phyloP scores from a whole-genome alignment of 225 moss, liverwort and hornwort genomes.

The Takakia lepidozioides region DNA sequence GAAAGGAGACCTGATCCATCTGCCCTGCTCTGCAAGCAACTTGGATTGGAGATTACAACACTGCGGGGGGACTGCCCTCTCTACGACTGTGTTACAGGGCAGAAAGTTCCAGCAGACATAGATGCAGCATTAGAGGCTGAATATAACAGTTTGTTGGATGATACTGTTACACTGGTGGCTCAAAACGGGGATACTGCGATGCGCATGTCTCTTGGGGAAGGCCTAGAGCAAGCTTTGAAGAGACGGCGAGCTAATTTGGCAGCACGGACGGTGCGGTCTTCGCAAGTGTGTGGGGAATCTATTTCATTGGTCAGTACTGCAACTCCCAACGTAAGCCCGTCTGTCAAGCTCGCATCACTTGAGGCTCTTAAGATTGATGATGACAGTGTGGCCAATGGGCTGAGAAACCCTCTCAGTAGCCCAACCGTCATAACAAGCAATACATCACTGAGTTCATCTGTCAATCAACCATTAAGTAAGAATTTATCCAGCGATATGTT shows the following conservation, averaged over 20 bases:
- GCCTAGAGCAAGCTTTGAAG: conserved; percentile 41
- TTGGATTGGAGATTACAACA: conserved; percentile 48
- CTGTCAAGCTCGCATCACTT: conserved; percentile 2
- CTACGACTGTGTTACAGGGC: conserved; percentile 57
- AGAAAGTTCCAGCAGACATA: conserved; percentile 49
- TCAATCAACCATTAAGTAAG: too few species aligned
- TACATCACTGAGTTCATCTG: too few species aligned
- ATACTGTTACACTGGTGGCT: conserved; percentile 58
- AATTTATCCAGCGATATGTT: conserved; percentile 43
- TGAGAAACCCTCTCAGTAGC: too few species aligned
- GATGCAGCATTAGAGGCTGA: conserved; percentile 63
- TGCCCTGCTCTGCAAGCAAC: conserved; percentile 60
- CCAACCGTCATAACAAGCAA: too few species aligned
- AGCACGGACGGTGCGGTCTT: too few species aligned
- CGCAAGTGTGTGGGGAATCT: too few species aligned
- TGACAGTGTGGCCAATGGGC: too few species aligned
- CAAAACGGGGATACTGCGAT: conserved; percentile 55
- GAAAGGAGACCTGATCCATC: conserved; percentile 62
- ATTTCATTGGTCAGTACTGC: neutral
- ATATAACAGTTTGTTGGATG: conserved; percentile 61
- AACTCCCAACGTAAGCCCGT: neutral
- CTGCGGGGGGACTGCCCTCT: conserved; percentile 65
- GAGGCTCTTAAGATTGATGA: conserved; percentile 21
- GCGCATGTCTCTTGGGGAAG: conserved; percentile 59
- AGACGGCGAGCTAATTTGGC: conserved; percentile 32